Evolutionary conservation across 108 stramenopile genomes (phyloP).

Genomic region (Cyclotella baltica): DNA sequence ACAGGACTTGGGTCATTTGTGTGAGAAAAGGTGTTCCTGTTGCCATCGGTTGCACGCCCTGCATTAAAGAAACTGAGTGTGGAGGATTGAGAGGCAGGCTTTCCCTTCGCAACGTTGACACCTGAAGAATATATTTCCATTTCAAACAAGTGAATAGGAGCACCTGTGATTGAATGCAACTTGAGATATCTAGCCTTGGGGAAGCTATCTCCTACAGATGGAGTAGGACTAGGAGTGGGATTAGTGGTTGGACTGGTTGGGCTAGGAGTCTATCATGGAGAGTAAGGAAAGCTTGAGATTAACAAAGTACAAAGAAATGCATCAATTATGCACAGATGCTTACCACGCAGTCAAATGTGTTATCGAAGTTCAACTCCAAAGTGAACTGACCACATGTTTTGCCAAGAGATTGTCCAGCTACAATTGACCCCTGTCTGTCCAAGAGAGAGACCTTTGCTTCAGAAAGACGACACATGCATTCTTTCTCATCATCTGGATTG

Average conservation of each 20-base stretch:
- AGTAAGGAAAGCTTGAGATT: too few species aligned
- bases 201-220: not conserved
- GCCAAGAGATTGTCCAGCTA: not conserved
- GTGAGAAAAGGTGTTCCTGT: not conserved
- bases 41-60: not conserved
- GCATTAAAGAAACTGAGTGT: not conserved
- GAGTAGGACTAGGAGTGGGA: too few species aligned
- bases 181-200: not conserved
- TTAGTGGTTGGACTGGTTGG: too few species aligned
- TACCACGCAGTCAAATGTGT: not conserved
- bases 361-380: not conserved
- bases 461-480: not conserved
- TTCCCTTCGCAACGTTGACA: not conserved
- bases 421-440: not conserved
- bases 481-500: not conserved
- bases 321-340: not conserved
- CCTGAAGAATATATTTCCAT: not conserved
- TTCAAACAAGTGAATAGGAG: not conserved
- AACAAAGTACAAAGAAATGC: not conserved
- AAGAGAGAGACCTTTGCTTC: not conserved
- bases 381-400: not conserved
- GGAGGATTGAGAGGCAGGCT: not conserved
- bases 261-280: not conserved
- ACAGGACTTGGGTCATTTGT: not conserved
- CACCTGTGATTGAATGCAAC: not conserved